phyloP scores from a whole-genome alignment of 305 asterid species.

The Solanum hybrid region DNA sequence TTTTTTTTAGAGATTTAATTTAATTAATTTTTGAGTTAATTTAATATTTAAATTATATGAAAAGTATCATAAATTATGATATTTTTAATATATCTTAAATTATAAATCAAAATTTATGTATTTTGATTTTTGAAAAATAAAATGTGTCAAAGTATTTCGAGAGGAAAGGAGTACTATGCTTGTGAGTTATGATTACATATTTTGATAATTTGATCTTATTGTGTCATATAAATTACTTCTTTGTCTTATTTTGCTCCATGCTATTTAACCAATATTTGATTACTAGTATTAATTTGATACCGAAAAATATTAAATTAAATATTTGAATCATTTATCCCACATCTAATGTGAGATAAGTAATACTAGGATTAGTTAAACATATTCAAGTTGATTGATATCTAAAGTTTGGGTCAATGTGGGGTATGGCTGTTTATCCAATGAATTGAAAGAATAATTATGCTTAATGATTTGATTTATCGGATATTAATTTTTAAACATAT shows the following conservation, averaged over 20 bases:
- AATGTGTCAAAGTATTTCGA: too few species aligned
- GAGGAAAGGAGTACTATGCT: too few species aligned
- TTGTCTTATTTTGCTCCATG: too few species aligned
- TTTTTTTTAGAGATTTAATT: not conserved
- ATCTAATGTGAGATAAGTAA: not conserved
- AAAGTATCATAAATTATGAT: not conserved
- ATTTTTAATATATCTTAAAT: not conserved
- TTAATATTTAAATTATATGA: not conserved
- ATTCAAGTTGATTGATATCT: not conserved
- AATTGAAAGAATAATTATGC: not conserved
- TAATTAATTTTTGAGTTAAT: not conserved
- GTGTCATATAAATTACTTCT: too few species aligned
- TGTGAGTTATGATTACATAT: too few species aligned
- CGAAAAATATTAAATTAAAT: too few species aligned
- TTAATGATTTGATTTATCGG: not conserved
- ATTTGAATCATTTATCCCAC: not conserved
- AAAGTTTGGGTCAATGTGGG: not conserved
- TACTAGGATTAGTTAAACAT: not conserved
- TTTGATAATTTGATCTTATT: too few species aligned
- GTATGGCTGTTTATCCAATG: not conserved
- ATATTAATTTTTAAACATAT: too few species aligned
- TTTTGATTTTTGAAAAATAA: too few species aligned
- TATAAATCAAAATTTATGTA: not conserved
- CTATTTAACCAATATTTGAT: too few species aligned
- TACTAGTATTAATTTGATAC: too few species aligned